These are phyloP conservation scores for Abrus precatorius DNA, from an alignment of 306 rosid genomes.

Conservation along the genomic window DNA sequence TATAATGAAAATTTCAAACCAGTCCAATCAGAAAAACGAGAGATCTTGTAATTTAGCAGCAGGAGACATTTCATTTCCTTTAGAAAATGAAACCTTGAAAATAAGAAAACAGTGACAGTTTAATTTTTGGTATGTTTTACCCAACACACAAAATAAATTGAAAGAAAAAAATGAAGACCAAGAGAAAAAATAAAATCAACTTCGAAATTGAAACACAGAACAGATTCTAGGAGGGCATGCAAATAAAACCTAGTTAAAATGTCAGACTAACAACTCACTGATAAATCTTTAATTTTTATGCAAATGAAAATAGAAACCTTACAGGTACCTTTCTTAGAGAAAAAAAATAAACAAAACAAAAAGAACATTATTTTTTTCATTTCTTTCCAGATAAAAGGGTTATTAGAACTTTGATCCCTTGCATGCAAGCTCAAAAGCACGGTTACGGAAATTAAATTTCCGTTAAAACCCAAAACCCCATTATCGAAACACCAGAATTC, in stretches of 20 bases:
- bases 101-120: conserved; percentile 11
- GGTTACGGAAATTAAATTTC: conserved; percentile 13
- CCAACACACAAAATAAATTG: not conserved
- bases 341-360: conserved; percentile 24
- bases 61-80: conserved; percentile 5
- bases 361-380: not conserved
- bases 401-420: conserved; percentile 43
- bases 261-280: conserved; percentile 21
- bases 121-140: not conserved
- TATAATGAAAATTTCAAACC: conserved; percentile 29
- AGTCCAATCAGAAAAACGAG: conserved; percentile 23
- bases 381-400: conserved; percentile 19
- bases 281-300: not conserved
- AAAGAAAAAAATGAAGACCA: not conserved
- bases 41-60: conserved; percentile 28
- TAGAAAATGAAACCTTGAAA: not conserved
- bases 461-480: conserved; percentile 56
- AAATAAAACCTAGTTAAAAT: conserved; percentile 19
- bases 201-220: not conserved
- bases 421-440: conserved; percentile 57
- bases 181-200: conserved; percentile 22
- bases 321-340: conserved; percentile 23
- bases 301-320: not conserved
- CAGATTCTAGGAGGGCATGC: not conserved
- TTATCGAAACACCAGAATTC: conserved; percentile 39